These are phyloP conservation scores for Sphaerobolus stellatus DNA, from an alignment of 1,284 basidiomycete genomes.

Conservation along the genomic window DNA sequence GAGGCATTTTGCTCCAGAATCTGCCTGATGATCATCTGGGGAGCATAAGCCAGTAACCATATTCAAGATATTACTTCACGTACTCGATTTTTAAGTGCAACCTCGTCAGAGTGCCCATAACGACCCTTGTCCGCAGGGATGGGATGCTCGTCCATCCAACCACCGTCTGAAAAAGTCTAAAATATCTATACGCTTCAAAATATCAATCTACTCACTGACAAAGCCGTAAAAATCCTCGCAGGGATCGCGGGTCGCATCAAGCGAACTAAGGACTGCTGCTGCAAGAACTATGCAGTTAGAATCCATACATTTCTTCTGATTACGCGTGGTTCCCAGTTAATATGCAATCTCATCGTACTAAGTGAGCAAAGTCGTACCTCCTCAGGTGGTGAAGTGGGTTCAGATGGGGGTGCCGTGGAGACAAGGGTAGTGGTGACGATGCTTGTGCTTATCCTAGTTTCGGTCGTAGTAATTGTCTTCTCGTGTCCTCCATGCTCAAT, in stretches of 20 bases:
- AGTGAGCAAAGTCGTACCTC: constrained; percentile 39
- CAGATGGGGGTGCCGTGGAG: constrained; percentile 39
- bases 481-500: constrained; percentile 30
- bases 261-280: constrained; percentile 74
- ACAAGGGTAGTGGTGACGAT: constrained; percentile 38
- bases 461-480: constrained; percentile 29
- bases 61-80: not conserved
- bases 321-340: constrained; percentile 9
- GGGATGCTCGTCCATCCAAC: constrained; percentile 79
- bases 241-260: constrained; percentile 85
- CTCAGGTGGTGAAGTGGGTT: constrained; percentile 46
- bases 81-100: constrained; percentile 63
- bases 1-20: constrained; percentile 24
- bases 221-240: constrained; percentile 96
- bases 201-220: constrained; percentile 58
- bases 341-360: not conserved
- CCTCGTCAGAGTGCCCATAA: constrained; percentile 61
- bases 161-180: constrained; percentile 54
- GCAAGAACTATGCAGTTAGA: constrained; percentile 83
- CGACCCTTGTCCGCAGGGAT: constrained; percentile 82
- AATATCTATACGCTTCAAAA: not conserved
- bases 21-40: constrained; percentile 1
- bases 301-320: constrained; percentile 69
- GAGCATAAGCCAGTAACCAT: not conserved
- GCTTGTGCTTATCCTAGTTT: constrained; percentile 35